Conservation (phyloP, 176 grass and related monocot species). For the Aegilops speltoides region DNA sequence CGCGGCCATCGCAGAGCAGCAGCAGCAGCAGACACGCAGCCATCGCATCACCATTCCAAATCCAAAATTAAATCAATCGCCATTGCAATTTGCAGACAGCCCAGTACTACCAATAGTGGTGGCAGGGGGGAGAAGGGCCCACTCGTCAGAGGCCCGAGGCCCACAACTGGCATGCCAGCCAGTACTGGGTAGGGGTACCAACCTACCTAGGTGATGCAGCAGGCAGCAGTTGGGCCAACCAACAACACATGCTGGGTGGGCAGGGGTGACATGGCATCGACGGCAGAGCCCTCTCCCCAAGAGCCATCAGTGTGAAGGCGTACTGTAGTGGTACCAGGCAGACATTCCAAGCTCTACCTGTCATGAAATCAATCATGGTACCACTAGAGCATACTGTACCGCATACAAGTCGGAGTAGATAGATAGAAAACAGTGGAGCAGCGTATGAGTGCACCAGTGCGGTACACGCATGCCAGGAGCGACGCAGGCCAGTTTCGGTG, state of each 20-base stretch:
- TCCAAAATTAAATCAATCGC: not conserved
- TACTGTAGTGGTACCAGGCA: not conserved
- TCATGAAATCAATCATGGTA: not conserved
- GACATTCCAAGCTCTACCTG: slow-evolving; percentile 6
- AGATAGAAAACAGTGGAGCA: not conserved
- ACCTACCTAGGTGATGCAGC: slow-evolving; percentile 17
- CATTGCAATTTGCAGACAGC: slow-evolving; percentile 2
- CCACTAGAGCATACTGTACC: not conserved
- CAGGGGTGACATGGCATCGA: not conserved
- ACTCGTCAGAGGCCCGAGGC: not conserved
- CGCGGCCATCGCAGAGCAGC: not conserved
- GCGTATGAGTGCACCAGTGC: slow-evolving; percentile 15
- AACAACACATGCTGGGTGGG: slow-evolving; percentile 4
- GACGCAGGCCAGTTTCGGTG: not conserved
- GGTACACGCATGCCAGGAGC: slow-evolving; percentile 31
- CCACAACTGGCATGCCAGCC: not conserved
- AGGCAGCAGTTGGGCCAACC: not conserved
- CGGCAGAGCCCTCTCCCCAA: not conserved
- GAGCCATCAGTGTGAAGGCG: not conserved
- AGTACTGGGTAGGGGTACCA: not conserved
- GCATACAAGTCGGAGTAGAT: not conserved
- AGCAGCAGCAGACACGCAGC: not conserved
- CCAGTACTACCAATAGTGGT: not conserved
- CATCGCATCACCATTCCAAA: not conserved
- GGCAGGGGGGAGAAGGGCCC: not conserved